Conservation (phyloP, 805 yeast species). For the Hanseniaspora thailandica region DNA sequence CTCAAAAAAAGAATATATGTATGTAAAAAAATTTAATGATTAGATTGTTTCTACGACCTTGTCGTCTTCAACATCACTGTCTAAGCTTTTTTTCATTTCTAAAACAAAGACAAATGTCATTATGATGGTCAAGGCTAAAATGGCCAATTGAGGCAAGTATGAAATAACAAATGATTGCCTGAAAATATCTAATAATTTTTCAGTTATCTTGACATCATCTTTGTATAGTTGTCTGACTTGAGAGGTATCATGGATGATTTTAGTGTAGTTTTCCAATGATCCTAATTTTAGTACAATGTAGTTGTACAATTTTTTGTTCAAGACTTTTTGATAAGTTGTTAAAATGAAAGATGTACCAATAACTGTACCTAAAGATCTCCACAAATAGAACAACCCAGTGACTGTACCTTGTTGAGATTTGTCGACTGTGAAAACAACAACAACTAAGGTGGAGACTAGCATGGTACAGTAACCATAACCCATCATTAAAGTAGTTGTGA, state of each 20-base stretch:
- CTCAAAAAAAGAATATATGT: too few species aligned
- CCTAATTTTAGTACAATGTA: conserved; percentile 24
- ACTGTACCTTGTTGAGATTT: conserved; percentile 37
- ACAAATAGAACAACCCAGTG: conserved; percentile 39
- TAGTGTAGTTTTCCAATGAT: conserved; percentile 20
- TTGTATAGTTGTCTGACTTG: conserved; percentile 22
- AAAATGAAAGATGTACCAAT: conserved; percentile 36
- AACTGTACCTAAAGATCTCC: conserved; percentile 40
- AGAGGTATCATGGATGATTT: conserved; percentile 24
- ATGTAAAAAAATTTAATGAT: not conserved
- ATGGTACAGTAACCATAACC: conserved; percentile 44
- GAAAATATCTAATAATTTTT: conserved; percentile 19
- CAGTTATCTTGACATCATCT: conserved; percentile 13
- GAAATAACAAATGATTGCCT: conserved; percentile 24
- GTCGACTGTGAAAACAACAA: conserved; percentile 37
- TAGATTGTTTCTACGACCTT: not conserved
- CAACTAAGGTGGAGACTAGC: conserved; percentile 47
- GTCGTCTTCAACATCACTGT: not conserved
- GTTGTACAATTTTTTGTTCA: conserved; percentile 26
- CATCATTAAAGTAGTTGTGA: conserved; percentile 28
- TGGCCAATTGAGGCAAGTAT: conserved; percentile 22
- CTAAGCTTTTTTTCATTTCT: not conserved
- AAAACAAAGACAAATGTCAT: conserved; percentile 15
- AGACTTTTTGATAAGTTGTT: conserved; percentile 29
- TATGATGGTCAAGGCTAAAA: conserved; percentile 20